Base-by-base conservation (phyloP, 2,329 filamentous ascomycete species). In the Aspergillus sp. region DNA sequence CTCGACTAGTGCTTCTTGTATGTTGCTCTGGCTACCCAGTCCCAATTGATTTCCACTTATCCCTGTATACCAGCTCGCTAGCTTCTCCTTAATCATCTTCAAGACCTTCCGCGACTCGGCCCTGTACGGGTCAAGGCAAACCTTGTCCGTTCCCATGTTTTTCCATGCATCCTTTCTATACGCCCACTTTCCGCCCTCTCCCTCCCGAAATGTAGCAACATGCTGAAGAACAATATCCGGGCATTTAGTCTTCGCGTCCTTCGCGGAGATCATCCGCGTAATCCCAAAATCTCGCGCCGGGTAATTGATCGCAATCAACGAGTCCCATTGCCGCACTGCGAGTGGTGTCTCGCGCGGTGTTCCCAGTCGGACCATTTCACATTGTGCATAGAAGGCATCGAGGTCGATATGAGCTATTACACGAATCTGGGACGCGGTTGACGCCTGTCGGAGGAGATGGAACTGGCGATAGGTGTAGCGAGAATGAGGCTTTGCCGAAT, bases 301-400 rank as follows among this genome's bases (percentile, higher is more conserved):
- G 70, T 99, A 99, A 77, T 99, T 99, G 74, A 99, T 87, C 3
- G 95, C 95, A 70, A 99, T 99, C 22, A 99, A 81, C 8, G 90
- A 91, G 74, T 96, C 90, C 90, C 90, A 98, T 80, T 98, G 93
- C 71, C 96, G 93, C 18, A 99, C 95, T 1, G 92, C 95, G 22
- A 99, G 83, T 9, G 95, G 95, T 63, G 87, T 84, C 56, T 91
- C 85, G 60, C 90, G 87, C 13, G 88, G 79, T 11, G 90, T 79
- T 12, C 87, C 87, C 44, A 98, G 81, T 7, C 95, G 86, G 9
- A 96, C 87, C 83, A 93, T 96, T 76, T 99, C 95, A 71, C 92
- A 97, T 79, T 99, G 95, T 3, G 90, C 89, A 73, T 99, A 99
- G 76, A 99, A 99, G 39, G 93, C 93, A 83, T 99, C 95, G 58